Evolutionary conservation across 2,329 filamentous ascomycete genomes (phyloP), one percentile per base, ranked within the genome.

Genomic region (Sclerotinia nivalis): DNA sequence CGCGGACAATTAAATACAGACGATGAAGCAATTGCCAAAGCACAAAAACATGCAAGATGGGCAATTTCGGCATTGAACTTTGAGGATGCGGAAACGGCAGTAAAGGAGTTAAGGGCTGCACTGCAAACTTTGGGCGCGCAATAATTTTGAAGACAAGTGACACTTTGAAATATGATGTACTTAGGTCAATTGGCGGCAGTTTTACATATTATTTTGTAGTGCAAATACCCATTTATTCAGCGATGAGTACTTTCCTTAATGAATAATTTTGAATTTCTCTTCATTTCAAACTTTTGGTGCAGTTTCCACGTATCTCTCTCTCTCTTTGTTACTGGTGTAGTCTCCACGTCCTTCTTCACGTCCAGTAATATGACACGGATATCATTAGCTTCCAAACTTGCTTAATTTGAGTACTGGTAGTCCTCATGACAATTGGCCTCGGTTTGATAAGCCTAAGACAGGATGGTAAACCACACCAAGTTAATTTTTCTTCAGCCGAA

Each of bases 31-130:
- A 90, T 97, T 49, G 83, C 88, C 49, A 87, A 89, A 75, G 95
- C 96, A 6, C 93, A 97, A 79, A 99, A 98, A 79, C 96, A 98
- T 82, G 94, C 95, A 2, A 93, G 93, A 76, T 99, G 93, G 93
- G 96, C 96, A 0, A 97, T 98, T 55, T 97, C 94, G 15, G 96
- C 96, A 0, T 82, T 99, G 61, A 97, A 97, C 76, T 99, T 99
- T 80, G 96, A 99, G 75, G 96, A 99, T 79, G 91, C 97, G 1
- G 85, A 90, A 1, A 99, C 96, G 0, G 96, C 96, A 0, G 89
- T 98, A 6, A 89, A 90, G 76, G 94, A 99, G 78, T 80, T 99
- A 72, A 87, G 88, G 66, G 88, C 87, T 71, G 96, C 96, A 4
- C 81, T 99, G 45, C 72, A 77, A 58, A 79, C 76, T 34, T 69